Evolutionary conservation across 2,329 filamentous ascomycete species (phyloP).

Genomic region (Teratosphaeria gauchensis): DNA sequence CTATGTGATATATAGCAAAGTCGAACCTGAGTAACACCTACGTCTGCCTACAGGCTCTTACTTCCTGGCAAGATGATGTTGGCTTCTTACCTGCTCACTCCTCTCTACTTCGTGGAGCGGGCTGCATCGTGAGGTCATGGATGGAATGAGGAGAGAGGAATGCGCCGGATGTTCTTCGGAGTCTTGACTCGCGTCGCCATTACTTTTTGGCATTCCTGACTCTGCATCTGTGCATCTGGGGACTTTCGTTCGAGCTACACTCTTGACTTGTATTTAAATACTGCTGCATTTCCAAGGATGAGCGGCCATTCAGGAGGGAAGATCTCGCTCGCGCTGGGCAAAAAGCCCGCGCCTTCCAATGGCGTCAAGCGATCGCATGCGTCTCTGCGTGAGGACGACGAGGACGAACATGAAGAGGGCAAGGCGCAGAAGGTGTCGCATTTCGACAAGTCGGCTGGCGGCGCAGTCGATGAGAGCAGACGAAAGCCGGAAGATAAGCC

Average conservation of each 20-base stretch:
- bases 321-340: slow-evolving; percentile 23
- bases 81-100: not conserved
- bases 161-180: not conserved
- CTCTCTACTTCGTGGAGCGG: not conserved
- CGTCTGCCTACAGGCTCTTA: too few relatives aligned
- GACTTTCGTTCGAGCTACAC: not conserved
- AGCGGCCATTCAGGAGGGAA: slow-evolving; percentile 8
- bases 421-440: slow-evolving; percentile 42
- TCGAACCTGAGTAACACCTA: not conserved
- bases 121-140: slow-evolving; percentile 6
- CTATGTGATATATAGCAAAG: not conserved
- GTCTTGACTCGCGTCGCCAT: not conserved
- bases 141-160: not conserved
- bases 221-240: not conserved
- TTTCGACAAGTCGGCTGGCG: slow-evolving; percentile 43
- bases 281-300: not conserved
- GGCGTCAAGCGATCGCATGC: slow-evolving; percentile 34
- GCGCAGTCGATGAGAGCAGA: slow-evolving; percentile 36
- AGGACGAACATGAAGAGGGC: slow-evolving; percentile 46
- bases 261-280: not conserved
- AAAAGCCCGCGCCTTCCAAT: slow-evolving; percentile 20
- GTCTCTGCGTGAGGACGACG: slow-evolving; percentile 28
- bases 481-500: slow-evolving; percentile 30
- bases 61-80: too few relatives aligned
- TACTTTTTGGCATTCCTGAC: not conserved